Conservation (phyloP, 148 eudicot species). For the Polygonum maritimum region DNA sequence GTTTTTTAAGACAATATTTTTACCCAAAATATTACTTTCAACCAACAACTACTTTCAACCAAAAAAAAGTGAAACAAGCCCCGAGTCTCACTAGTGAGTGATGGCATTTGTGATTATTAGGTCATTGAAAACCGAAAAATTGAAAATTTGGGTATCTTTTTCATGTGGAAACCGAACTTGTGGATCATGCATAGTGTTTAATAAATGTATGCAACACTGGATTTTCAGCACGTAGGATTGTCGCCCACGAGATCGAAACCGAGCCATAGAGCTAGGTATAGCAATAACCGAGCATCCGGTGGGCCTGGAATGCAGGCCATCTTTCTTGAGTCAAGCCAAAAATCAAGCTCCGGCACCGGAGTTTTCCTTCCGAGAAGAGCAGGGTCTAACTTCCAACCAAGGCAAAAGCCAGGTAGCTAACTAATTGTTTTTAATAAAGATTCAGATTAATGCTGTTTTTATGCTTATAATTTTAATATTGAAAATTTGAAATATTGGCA, state of each 20-base stretch:
- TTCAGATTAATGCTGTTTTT: background rate
- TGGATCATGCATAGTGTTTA: background rate
- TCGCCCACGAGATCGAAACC: background rate
- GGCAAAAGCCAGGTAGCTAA: conserved; percentile 41
- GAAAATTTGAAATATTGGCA: conserved; percentile 12
- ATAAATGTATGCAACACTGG: background rate
- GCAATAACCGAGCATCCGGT: conserved; percentile 23
- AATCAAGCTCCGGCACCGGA: conserved; percentile 50
- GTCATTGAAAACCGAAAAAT: too few relatives aligned
- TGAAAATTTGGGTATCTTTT: background rate
- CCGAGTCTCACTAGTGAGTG: too few relatives aligned
- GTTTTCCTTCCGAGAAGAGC: conserved; percentile 51
- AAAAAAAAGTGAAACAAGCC: too few relatives aligned
- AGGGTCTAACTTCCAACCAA: conserved; percentile 21
- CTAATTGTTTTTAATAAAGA: background rate
- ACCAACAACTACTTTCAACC: too few relatives aligned
- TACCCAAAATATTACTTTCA: too few relatives aligned
- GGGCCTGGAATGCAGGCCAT: conserved; percentile 69
- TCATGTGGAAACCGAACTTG: background rate
- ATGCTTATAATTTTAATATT: background rate
- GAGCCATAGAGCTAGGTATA: conserved; percentile 23
- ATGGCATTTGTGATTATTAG: too few relatives aligned
- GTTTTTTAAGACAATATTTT: too few relatives aligned
- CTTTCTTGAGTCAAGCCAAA: conserved; percentile 37
- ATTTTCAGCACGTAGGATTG: background rate